Percentiles rank a stretch among this genome's conserved stretches.
These are phyloP conservation scores for Panus rudis DNA, from an alignment of 768 basidiomycete genomes.

Conservation along the genomic window DNA sequence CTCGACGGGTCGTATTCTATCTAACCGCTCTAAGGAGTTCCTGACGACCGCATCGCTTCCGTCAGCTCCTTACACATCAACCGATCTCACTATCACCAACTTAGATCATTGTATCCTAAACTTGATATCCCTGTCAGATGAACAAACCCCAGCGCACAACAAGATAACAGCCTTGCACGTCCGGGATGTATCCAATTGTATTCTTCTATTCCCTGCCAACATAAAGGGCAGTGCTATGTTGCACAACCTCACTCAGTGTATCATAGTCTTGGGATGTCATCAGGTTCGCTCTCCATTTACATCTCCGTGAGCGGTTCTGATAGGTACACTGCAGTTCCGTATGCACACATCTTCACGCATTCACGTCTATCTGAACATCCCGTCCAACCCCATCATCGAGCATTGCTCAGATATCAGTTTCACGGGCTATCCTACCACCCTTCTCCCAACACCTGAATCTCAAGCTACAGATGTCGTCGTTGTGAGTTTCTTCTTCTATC, in stretches of 20 bases:
- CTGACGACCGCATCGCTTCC: constrained; percentile 38
- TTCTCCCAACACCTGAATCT: constrained; percentile 16
- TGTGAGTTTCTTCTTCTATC: background rate
- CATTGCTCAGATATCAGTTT: constrained; percentile 60
- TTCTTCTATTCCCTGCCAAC: constrained; percentile 60
- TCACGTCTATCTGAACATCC: constrained; percentile 58
- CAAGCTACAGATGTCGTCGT: constrained; percentile 4
- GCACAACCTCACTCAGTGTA: constrained; percentile 53
- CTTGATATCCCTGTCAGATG: constrained; percentile 31
- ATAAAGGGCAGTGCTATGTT: constrained; percentile 70
- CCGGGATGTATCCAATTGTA: constrained; percentile 47
- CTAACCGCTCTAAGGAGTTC: constrained; percentile 38
- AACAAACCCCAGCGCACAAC: constrained; percentile 13
- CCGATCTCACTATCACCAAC: constrained; percentile 60
- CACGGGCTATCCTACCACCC: constrained; percentile 51
- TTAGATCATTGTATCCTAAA: constrained; percentile 68
- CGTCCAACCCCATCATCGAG: constrained; percentile 78
- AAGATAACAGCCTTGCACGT: constrained; percentile 56
- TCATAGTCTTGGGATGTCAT: constrained; percentile 69
- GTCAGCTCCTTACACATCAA: constrained; percentile 27
- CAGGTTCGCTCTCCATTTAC: constrained; percentile 45
- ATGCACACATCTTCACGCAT: constrained; percentile 71
- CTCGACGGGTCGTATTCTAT: constrained; percentile 22
- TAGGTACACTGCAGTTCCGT: constrained; percentile 52
- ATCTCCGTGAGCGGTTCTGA: background rate